These are phyloP conservation scores for Bertia moriformis DNA, from an alignment of 2,329 filamentous ascomycete genomes.

Conservation along the genomic window DNA sequence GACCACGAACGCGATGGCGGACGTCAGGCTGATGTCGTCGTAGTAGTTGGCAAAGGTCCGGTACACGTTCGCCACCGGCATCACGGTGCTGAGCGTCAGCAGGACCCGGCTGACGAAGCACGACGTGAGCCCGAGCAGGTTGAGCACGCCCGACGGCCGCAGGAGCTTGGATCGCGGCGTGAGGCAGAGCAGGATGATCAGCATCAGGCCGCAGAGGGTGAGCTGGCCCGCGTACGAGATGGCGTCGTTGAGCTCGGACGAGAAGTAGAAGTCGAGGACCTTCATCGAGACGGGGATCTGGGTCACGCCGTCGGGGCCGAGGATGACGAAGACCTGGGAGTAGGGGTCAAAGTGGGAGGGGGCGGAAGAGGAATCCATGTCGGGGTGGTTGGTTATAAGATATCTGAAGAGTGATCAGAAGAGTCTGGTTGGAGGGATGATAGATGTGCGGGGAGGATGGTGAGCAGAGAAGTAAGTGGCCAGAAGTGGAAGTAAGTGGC, in stretches of 20 bases:
- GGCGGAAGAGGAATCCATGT: slow-evolving; percentile 4
- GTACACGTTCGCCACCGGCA: slow-evolving; percentile 47
- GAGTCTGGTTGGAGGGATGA: too few species aligned
- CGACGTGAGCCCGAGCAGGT: slow-evolving; percentile 41
- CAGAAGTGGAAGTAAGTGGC: too few species aligned
- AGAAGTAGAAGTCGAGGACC: slow-evolving; percentile 15
- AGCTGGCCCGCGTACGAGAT: slow-evolving; percentile 60
- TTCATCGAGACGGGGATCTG: slow-evolving; percentile 15
- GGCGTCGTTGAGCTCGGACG: slow-evolving; percentile 17
- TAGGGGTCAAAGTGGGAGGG: slow-evolving; percentile 20
- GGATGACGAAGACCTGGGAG: slow-evolving; percentile 19
- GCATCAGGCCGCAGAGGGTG: slow-evolving; percentile 50
- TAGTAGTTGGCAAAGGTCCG: slow-evolving; percentile 39
- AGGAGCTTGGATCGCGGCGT: slow-evolving; percentile 51
- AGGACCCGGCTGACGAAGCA: slow-evolving; percentile 46
- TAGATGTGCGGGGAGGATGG: too few species aligned
- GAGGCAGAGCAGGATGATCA: slow-evolving; percentile 52
- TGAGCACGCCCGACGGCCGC: slow-evolving; percentile 51
- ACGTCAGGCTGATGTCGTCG: slow-evolving; percentile 18
- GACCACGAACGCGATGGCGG: too few species aligned
- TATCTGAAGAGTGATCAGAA: too few species aligned
- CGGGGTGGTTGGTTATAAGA: too few species aligned
- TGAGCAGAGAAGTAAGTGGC: too few species aligned
- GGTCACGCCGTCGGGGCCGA: slow-evolving; percentile 14
- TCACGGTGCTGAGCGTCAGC: slow-evolving; percentile 42